These are phyloP conservation scores for Dentipellis fragilis DNA, from an alignment of 768 basidiomycete species.

Conservation along the genomic window DNA sequence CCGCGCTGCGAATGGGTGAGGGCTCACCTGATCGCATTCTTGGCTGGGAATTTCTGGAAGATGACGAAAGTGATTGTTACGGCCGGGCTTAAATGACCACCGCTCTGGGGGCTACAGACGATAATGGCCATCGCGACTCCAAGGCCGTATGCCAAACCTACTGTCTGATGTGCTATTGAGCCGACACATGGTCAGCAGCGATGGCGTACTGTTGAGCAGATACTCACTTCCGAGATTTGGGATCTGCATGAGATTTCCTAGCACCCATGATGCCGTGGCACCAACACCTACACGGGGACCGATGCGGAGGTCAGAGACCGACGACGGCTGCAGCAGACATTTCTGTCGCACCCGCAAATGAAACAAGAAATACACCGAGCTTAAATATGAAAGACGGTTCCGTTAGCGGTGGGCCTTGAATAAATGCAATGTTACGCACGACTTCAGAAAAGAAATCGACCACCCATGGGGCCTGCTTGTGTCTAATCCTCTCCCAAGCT, in stretches of 20 bases:
- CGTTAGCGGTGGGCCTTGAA: background rate
- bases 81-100: constrained; percentile 38
- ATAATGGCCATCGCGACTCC: constrained; percentile 26
- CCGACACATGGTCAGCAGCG: constrained; percentile 5
- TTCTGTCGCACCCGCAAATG: background rate
- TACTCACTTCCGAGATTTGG: constrained; percentile 20
- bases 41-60: constrained; percentile 43
- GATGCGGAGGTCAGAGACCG: background rate
- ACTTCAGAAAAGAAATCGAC: constrained; percentile 52
- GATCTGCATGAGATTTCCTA: constrained; percentile 16
- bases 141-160: constrained; percentile 20
- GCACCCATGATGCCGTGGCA: constrained; percentile 18
- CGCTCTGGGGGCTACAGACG: constrained; percentile 21
- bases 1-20: background rate
- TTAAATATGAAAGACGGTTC: background rate
- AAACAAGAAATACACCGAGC: background rate
- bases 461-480: constrained; percentile 35
- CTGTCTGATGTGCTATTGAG: constrained; percentile 16
- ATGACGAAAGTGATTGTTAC: constrained; percentile 41
- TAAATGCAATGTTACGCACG: constrained; percentile 21
- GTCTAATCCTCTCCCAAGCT: constrained; percentile 36
- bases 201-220: background rate
- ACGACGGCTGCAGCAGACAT: background rate
- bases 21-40: constrained; percentile 39
- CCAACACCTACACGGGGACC: constrained; percentile 19